Conservation (phyloP, 2,329 filamentous ascomycete genomes). For the Pseudocercospora ulei region DNA sequence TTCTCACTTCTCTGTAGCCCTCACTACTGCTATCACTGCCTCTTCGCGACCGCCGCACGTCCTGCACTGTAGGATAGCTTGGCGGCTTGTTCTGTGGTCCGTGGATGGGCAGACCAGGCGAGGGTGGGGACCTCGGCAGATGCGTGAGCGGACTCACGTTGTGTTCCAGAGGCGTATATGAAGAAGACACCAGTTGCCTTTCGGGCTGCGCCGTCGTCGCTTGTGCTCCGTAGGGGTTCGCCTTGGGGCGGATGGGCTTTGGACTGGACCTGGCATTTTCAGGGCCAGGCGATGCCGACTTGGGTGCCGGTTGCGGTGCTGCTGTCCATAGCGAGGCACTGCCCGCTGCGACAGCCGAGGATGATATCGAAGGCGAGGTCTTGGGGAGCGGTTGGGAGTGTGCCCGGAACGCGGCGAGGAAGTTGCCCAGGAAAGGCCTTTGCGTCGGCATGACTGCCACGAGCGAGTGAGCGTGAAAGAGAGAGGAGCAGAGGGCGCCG, state of each 20-base stretch:
- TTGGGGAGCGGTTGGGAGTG: slow-evolving; percentile 51
- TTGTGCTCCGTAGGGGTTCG: slow-evolving; percentile 27
- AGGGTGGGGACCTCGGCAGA: slow-evolving; percentile 33
- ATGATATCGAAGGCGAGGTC: slow-evolving; percentile 40
- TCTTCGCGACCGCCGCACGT: slow-evolving; percentile 40
- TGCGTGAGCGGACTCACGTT: slow-evolving; percentile 34
- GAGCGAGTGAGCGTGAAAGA: background rate
- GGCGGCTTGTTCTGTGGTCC: slow-evolving; percentile 32
- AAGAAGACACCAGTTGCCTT: slow-evolving; percentile 37
- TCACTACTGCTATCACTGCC: slow-evolving; percentile 68
- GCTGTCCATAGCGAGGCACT: slow-evolving; percentile 28
- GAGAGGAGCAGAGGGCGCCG: too few relatives aligned
- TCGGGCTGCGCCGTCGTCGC: slow-evolving; percentile 30
- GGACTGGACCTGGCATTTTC: slow-evolving; percentile 33
- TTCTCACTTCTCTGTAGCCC: slow-evolving; percentile 63
- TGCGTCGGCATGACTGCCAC: slow-evolving; percentile 51
- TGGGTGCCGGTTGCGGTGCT: slow-evolving; percentile 17
- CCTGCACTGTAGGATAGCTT: slow-evolving; percentile 31
- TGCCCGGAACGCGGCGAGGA: slow-evolving; percentile 57
- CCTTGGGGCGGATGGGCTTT: slow-evolving; percentile 43
- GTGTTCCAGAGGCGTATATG: slow-evolving; percentile 33
- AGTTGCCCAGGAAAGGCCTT: slow-evolving; percentile 57
- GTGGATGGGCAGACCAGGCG: slow-evolving; percentile 31
- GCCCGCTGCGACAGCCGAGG: slow-evolving; percentile 37
- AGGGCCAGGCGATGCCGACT: slow-evolving; percentile 19